phyloP scores from a whole-genome alignment of 2,329 filamentous ascomycete species.

The Diaporthe citrichinensis region DNA sequence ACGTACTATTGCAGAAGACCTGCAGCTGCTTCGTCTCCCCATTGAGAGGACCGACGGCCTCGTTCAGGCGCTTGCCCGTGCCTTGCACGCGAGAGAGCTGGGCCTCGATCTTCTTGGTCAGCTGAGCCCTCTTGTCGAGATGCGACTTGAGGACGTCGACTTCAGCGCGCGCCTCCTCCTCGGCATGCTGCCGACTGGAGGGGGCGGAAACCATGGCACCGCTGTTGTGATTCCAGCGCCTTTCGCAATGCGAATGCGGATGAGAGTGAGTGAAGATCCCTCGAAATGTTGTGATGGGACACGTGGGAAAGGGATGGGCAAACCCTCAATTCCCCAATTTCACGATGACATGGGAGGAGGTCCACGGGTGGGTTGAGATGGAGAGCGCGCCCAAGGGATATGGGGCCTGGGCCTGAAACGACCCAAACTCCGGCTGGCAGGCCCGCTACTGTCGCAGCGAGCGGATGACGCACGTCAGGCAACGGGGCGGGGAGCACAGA shows the following conservation, averaged over 20 bases:
- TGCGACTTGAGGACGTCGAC: conserved; percentile 79
- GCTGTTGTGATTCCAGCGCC: background rate
- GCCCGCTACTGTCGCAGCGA: conserved; percentile 16
- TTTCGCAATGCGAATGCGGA: background rate
- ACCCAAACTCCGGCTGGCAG: conserved; percentile 20
- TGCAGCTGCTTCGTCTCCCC: conserved; percentile 93
- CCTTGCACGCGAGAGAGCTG: conserved; percentile 87
- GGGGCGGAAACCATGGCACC: conserved; percentile 34
- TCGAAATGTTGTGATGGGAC: conserved; percentile 5
- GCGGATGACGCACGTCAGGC: conserved; percentile 23
- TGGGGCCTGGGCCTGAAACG: conserved; percentile 25
- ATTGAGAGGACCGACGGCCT: conserved; percentile 92
- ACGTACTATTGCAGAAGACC: conserved; percentile 83
- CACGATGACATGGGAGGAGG: conserved; percentile 26
- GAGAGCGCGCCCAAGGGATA: conserved; percentile 14
- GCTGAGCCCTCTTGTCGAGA: conserved; percentile 90
- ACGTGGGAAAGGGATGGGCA: conserved; percentile 28
- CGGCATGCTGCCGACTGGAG: conserved; percentile 63
- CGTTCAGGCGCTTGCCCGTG: conserved; percentile 90
- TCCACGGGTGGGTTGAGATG: conserved; percentile 24
- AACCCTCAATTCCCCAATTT: conserved; percentile 16
- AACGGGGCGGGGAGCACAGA: conserved; percentile 19
- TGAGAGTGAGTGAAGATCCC: background rate
- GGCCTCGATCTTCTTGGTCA: conserved; percentile 96
- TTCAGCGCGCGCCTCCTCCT: conserved; percentile 78